Conservation (phyloP, 2,329 filamentous ascomycete species). For the Cryphonectria japonica region DNA sequence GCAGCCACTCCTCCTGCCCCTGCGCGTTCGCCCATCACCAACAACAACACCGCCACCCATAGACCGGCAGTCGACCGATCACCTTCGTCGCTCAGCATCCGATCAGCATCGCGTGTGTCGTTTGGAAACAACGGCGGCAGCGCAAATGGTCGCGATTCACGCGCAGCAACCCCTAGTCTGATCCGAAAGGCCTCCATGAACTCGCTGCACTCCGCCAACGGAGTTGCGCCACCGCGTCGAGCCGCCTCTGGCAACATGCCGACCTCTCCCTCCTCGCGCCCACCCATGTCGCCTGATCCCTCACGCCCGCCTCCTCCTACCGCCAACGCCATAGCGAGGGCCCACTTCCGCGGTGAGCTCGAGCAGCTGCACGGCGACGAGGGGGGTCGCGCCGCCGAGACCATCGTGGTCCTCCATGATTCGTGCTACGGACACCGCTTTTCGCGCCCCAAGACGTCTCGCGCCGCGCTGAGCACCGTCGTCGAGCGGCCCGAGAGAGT, state of each 20-base stretch:
- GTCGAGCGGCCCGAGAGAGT: slow-evolving; percentile 93
- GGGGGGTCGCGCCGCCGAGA: slow-evolving; percentile 54
- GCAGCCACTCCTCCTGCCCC: slow-evolving; percentile 14
- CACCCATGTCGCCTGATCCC: slow-evolving; percentile 42
- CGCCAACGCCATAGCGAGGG: slow-evolving; percentile 62
- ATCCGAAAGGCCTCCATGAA: slow-evolving; percentile 61
- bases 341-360: slow-evolving; percentile 73
- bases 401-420: slow-evolving; percentile 87
- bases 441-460: slow-evolving; percentile 78
- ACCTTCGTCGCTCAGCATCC: slow-evolving; percentile 43
- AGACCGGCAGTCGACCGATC: slow-evolving; percentile 44
- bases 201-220: slow-evolving; percentile 56
- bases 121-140: slow-evolving; percentile 40
- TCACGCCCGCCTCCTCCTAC: slow-evolving; percentile 49
- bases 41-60: slow-evolving; percentile 38
- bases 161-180: slow-evolving; percentile 54
- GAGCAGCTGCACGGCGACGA: slow-evolving; percentile 59
- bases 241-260: slow-evolving; percentile 53
- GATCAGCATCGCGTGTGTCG: slow-evolving; percentile 45
- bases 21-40: slow-evolving; percentile 37
- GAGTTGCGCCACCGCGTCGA: slow-evolving; percentile 50
- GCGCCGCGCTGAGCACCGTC: slow-evolving; percentile 73
- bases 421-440: slow-evolving; percentile 94
- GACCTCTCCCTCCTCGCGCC: slow-evolving; percentile 42
- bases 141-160: slow-evolving; percentile 44